Conservation (phyloP, 169 alveolate species). For the Cryptosporidium ryanae region DNA sequence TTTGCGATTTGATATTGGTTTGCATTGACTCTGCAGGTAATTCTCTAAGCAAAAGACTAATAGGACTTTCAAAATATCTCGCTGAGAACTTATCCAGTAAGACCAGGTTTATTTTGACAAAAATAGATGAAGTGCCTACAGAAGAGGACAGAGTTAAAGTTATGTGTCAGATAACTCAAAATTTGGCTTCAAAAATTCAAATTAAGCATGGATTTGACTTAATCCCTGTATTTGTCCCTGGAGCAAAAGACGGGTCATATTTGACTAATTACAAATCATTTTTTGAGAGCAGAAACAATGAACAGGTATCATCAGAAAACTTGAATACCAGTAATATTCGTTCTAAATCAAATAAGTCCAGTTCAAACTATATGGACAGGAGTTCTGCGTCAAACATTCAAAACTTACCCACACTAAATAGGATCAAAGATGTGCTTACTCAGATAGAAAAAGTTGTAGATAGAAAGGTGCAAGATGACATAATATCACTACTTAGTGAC, state of each 20-base stretch:
- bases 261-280: not conserved
- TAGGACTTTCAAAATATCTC: slow-evolving; percentile 76
- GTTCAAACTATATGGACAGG: not conserved
- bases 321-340: not conserved
- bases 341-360: not conserved
- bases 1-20: slow-evolving; percentile 81
- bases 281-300: not conserved
- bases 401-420: slow-evolving; percentile 20
- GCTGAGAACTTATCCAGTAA: slow-evolving; percentile 77
- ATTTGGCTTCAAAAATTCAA: slow-evolving; percentile 62
- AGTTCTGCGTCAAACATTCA: not conserved
- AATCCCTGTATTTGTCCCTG: slow-evolving; percentile 76
- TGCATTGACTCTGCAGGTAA: slow-evolving; percentile 85
- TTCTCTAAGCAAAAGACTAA: slow-evolving; percentile 81
- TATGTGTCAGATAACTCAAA: slow-evolving; percentile 79
- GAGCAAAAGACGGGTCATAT: slow-evolving; percentile 77
- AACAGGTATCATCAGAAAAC: not conserved
- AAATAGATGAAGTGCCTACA: slow-evolving; percentile 79
- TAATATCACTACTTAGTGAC: slow-evolving; percentile 16
- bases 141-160: slow-evolving; percentile 79
- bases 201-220: slow-evolving; percentile 76
- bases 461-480: slow-evolving; percentile 39
- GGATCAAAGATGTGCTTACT: slow-evolving; percentile 34
- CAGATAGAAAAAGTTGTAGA: slow-evolving; percentile 44
- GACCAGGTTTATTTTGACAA: slow-evolving; percentile 76